These are phyloP conservation scores for Rutidosis leptorrhynchoides DNA, from an alignment of 129 eudicot genomes.

Conservation along the genomic window DNA sequence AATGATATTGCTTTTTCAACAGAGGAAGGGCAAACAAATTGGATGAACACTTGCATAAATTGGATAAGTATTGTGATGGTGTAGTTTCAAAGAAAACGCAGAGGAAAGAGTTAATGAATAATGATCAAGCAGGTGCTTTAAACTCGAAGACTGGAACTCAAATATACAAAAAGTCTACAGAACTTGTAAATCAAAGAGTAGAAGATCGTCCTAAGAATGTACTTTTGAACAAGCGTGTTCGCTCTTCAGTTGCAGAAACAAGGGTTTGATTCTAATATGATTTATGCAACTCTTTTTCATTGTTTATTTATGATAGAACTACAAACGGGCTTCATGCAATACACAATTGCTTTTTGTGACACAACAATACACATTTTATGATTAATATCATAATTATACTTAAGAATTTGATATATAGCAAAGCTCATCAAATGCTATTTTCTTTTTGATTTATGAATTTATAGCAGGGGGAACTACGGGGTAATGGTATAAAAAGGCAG, in stretches of 20 bases:
- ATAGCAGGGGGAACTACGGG: slow-evolving; percentile 59
- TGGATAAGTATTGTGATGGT: slow-evolving; percentile 62
- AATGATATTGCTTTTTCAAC: slow-evolving; percentile 21
- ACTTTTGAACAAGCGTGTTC: slow-evolving; percentile 74
- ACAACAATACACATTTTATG: not conserved
- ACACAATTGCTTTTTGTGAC: slow-evolving; percentile 10
- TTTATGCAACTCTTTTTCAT: slow-evolving; percentile 14
- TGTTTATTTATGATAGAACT: slow-evolving; percentile 8
- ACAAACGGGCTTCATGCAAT: not conserved
- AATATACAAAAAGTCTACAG: slow-evolving; percentile 54
- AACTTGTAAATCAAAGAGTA: slow-evolving; percentile 48
- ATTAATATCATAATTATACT: slow-evolving; percentile 1
- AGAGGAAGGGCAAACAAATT: slow-evolving; percentile 74
- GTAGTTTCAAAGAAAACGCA: slow-evolving; percentile 61
- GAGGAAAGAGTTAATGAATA: slow-evolving; percentile 48
- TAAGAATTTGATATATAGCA: slow-evolving; percentile 18
- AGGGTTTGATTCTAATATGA: slow-evolving; percentile 56
- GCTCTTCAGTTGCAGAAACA: slow-evolving; percentile 74
- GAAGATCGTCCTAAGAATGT: slow-evolving; percentile 79
- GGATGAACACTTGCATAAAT: slow-evolving; percentile 63
- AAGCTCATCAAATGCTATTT: slow-evolving; percentile 11
- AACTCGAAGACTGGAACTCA: slow-evolving; percentile 68
- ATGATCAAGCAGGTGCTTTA: slow-evolving; percentile 67
- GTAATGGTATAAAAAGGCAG: slow-evolving; percentile 60
- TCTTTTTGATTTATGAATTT: not conserved